phyloP scores from a whole-genome alignment of 805 yeast species.

The Metschnikowia lachancei region DNA sequence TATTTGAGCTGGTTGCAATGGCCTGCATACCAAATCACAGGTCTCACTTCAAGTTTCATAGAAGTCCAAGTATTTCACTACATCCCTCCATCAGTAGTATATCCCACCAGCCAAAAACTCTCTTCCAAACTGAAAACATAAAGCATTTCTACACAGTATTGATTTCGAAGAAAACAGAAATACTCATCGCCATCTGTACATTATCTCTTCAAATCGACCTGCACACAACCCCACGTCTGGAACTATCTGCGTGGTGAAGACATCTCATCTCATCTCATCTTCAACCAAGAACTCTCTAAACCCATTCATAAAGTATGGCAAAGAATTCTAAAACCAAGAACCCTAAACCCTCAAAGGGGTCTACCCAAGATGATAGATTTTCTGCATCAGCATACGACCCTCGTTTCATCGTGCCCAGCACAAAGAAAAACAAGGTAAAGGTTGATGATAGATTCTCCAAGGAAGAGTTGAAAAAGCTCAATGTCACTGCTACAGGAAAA shows the following conservation, averaged over 20 bases:
- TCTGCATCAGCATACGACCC: constrained; percentile 81
- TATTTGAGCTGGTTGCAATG: no score
- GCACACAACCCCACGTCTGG: background rate
- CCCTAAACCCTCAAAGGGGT: constrained; percentile 10
- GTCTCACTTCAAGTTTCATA: no score
- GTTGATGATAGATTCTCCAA: constrained; percentile 82
- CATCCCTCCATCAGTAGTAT: no score
- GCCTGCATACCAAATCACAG: no score
- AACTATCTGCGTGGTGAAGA: constrained; percentile 3
- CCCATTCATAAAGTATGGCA: constrained; percentile 1
- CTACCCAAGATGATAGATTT: constrained; percentile 66
- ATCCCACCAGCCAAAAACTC: no score
- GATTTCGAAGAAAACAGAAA: no score
- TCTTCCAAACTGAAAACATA: no score
- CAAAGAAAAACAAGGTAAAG: constrained; percentile 66
- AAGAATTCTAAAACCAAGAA: constrained; percentile 8
- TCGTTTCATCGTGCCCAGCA: constrained; percentile 72
- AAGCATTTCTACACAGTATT: no score
- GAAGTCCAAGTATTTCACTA: no score
- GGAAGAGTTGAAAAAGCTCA: constrained; percentile 54
- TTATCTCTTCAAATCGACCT: no score
- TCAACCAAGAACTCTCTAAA: background rate
- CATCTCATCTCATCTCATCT: constrained; percentile 6
- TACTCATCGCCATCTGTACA: no score
- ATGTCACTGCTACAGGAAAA: constrained; percentile 46